Percentiles rank a stretch among this genome's conserved stretches.
phyloP scores from a whole-genome alignment of 1,284 basidiomycete species.

The Ceraceosorus guamensis region DNA sequence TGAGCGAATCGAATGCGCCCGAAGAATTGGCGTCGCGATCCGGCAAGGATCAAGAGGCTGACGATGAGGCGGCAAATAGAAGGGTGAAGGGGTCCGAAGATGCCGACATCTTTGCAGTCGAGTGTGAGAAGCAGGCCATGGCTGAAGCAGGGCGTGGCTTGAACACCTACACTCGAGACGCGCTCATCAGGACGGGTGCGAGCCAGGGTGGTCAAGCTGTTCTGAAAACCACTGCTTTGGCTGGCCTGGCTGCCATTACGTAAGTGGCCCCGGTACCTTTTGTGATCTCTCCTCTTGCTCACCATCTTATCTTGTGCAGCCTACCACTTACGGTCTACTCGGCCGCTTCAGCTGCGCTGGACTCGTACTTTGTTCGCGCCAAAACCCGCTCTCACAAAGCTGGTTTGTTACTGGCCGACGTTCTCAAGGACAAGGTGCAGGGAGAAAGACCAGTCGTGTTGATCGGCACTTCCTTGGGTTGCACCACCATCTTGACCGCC shows the following conservation, averaged over 20 bases:
- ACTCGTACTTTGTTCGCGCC: slow-evolving; percentile 49
- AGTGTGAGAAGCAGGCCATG: slow-evolving; percentile 34
- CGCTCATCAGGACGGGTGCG: slow-evolving; percentile 25
- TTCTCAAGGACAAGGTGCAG: slow-evolving; percentile 55
- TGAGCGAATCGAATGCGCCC: slow-evolving; percentile 9
- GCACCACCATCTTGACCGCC: slow-evolving; percentile 54
- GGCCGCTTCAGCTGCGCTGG: slow-evolving; percentile 45
- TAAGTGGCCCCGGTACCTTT: too few relatives aligned
- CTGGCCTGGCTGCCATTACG: slow-evolving; percentile 55
- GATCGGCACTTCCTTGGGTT: slow-evolving; percentile 56
- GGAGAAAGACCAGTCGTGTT: slow-evolving; percentile 55
- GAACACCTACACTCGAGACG: slow-evolving; percentile 28
- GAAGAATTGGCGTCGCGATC: too few relatives aligned
- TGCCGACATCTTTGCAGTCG: slow-evolving; percentile 30
- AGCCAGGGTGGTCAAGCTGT: slow-evolving; percentile 48
- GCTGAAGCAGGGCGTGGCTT: slow-evolving; percentile 25
- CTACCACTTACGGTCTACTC: slow-evolving; percentile 51
- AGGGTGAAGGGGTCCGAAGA: too few relatives aligned
- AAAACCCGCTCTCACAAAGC: slow-evolving; percentile 41
- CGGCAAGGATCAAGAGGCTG: too few relatives aligned
- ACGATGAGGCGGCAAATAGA: too few relatives aligned
- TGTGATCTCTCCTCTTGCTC: too few relatives aligned
- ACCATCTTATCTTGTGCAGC: slow-evolving; percentile 1
- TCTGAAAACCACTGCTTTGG: slow-evolving; percentile 56
- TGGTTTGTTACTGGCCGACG: slow-evolving; percentile 55